phyloP scores from a whole-genome alignment of 2,329 filamentous ascomycete species.

The Phialophora tarda region DNA sequence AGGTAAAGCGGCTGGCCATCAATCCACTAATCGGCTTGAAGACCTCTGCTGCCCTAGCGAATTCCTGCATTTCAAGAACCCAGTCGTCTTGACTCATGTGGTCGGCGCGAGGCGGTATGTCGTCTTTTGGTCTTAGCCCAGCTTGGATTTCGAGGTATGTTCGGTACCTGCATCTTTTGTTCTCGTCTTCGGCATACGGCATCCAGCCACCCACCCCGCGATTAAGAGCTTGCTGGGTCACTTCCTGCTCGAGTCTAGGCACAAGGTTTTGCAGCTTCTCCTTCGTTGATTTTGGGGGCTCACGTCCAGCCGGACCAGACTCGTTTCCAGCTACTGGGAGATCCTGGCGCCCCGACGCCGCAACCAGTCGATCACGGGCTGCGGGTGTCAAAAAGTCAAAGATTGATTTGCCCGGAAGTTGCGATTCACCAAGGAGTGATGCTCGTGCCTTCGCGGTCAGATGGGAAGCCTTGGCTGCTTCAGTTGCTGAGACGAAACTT shows the following conservation, averaged over 20 bases:
- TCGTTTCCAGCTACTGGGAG: constrained; percentile 80
- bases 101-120: constrained; percentile 62
- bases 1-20: constrained; percentile 93
- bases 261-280: constrained; percentile 48
- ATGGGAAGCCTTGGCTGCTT: constrained; percentile 76
- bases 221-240: constrained; percentile 70
- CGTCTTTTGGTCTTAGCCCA: constrained; percentile 56
- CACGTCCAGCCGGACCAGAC: constrained; percentile 67
- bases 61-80: constrained; percentile 78
- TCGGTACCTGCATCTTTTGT: constrained; percentile 80
- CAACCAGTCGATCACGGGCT: constrained; percentile 75
- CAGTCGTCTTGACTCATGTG: constrained; percentile 71
- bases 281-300: constrained; percentile 65
- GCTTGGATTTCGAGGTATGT: constrained; percentile 79
- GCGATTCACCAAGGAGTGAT: constrained; percentile 77
- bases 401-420: constrained; percentile 87
- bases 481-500: constrained; percentile 64
- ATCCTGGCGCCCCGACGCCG: constrained; percentile 74
- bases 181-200: constrained; percentile 82
- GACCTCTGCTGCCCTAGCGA: constrained; percentile 73
- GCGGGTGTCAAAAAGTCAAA: constrained; percentile 88
- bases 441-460: constrained; percentile 79
- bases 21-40: constrained; percentile 91
- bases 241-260: constrained; percentile 69
- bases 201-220: constrained; percentile 71